Conservation (phyloP, 1,139 yeast species). For the Kazachstania sp. region DNA sequence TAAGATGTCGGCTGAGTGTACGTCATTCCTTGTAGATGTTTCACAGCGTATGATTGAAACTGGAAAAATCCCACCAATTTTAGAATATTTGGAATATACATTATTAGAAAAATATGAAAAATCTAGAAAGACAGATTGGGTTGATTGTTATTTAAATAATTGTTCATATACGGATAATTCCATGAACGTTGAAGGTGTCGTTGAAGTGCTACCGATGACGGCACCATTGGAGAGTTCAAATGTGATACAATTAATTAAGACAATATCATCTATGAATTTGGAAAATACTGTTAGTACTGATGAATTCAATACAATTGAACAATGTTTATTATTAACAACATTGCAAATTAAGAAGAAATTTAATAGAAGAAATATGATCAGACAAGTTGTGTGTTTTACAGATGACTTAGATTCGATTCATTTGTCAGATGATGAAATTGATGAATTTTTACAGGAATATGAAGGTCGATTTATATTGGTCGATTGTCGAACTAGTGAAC, state of each 20-base stretch:
- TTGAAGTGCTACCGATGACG: slow-evolving; percentile 17
- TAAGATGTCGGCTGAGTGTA: slow-evolving; percentile 12
- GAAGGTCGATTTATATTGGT: slow-evolving; percentile 17
- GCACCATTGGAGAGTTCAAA: slow-evolving; percentile 18
- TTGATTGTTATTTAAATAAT: slow-evolving; percentile 25
- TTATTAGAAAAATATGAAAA: slow-evolving; percentile 22
- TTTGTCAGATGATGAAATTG: slow-evolving; percentile 26
- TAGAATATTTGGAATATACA: slow-evolving; percentile 23
- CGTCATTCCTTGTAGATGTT: slow-evolving; percentile 14
- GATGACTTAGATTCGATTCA: slow-evolving; percentile 36
- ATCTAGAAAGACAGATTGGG: slow-evolving; percentile 27
- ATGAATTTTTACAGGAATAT: slow-evolving; percentile 19
- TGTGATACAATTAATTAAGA: not conserved
- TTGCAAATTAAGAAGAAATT: slow-evolving; percentile 30
- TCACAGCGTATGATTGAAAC: slow-evolving; percentile 16
- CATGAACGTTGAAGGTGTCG: slow-evolving; percentile 23
- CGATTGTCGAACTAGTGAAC: slow-evolving; percentile 13
- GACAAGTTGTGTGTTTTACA: slow-evolving; percentile 41
- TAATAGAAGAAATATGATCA: slow-evolving; percentile 30
- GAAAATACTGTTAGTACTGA: slow-evolving; percentile 3
- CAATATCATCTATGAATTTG: not conserved
- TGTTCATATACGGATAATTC: slow-evolving; percentile 20
- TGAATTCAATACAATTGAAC: slow-evolving; percentile 13
- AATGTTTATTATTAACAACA: slow-evolving; percentile 31
- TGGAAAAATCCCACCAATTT: slow-evolving; percentile 11